Evolutionary conservation across 176 grass and related monocot genomes (phyloP), one percentile per base, ranked within the genome.

Genomic region (Tillandsia fasciculata): DNA sequence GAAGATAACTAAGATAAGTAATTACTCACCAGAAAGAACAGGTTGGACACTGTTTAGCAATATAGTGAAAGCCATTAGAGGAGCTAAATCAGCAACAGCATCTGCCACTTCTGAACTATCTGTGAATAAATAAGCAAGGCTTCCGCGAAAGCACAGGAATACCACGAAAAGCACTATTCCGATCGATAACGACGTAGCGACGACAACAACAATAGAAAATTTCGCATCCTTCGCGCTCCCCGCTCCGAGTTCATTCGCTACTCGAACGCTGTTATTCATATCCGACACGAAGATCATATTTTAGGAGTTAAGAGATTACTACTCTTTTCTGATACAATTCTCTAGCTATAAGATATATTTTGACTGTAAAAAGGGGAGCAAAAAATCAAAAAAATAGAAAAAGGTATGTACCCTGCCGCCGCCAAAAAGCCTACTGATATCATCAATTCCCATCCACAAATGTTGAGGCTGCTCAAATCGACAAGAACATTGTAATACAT

Each of bases 371-470:
- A 11, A n/a, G 12, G 10, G 15, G 48, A 66, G 10, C 13, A 48
- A 29, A 13, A 47, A 8, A 20, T 20, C 20, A 20, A 66, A 27
- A 17, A n/a, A 23, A 48, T 47, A 17, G 0, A 13, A 12, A 48
- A 27, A 0, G 64, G 28, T 3, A 9, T 28, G 22, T 84, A 96
- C 92, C 92, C 92, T 3, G 88, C 85, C 20, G 85, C 92, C 13
- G 92, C 88, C 52, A 96, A 74, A 73, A 96, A 92, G 29, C 78
- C 92, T 1, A 92, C 33, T 8, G 92, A 85, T 65, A 96, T 85
- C 92, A 96, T 96, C 88, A 92, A 14, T 77, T 96, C 86, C 92
- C 85, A 96, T 29, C 65, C 81, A 26, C 75, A 89, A 67, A 96
- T 87, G 57, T 76, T 92, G 71, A 85, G 67, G 7, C 92, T 96